Conservation (phyloP, 225 moss, liverwort and hornwort species). For the Marchantia polymorpha region DNA sequence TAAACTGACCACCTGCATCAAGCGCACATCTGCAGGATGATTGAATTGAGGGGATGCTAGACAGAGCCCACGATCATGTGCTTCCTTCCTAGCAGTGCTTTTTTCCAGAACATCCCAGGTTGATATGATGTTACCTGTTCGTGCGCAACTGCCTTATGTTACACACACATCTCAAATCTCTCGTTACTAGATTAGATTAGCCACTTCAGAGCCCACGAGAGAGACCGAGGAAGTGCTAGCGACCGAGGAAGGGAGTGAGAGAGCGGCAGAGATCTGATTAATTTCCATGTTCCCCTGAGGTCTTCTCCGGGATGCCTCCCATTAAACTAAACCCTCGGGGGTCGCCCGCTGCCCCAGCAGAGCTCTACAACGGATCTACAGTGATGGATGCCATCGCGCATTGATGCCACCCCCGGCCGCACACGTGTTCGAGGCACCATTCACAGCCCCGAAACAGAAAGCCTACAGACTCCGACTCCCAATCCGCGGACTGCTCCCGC, state of each 20-base stretch:
- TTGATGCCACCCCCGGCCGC: not conserved
- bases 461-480: not conserved
- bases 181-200: constrained; percentile 13
- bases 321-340: constrained; percentile 22
- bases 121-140: constrained; percentile 18
- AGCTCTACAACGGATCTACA: constrained; percentile 16
- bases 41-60: constrained; percentile 5
- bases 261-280: constrained; percentile 14
- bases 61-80: constrained; percentile 23
- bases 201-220: constrained; percentile 13
- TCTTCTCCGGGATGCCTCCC: constrained; percentile 8
- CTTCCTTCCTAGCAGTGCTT: constrained; percentile 25
- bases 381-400: constrained; percentile 8
- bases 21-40: constrained; percentile 15
- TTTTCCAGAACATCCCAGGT: constrained; percentile 7
- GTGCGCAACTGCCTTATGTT: constrained; percentile 21
- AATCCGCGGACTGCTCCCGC: not conserved
- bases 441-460: not conserved
- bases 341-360: constrained; percentile 14
- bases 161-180: constrained; percentile 17
- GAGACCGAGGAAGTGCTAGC: constrained; percentile 16
- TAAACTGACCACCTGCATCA: constrained; percentile 18
- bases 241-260: constrained; percentile 2
- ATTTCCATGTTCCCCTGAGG: constrained; percentile 5
- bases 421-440: not conserved